A percentile compares a stretch with the other conserved stretches of the same genome.
These are phyloP conservation scores for Quercus robur DNA, from an alignment of 306 rosid genomes.

Conservation along the genomic window DNA sequence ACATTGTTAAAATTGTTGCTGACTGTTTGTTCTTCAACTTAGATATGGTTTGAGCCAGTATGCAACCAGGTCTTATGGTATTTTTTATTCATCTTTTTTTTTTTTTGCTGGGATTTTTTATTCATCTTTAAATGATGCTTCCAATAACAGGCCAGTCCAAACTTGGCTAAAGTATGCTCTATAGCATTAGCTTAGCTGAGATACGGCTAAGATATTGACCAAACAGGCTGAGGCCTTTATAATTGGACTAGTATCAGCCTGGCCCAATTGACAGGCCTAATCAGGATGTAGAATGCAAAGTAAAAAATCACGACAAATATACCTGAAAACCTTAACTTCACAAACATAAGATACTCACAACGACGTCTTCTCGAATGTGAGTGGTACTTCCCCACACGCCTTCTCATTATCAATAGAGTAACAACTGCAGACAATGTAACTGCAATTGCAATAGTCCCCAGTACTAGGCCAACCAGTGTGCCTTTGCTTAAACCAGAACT, in stretches of 20 bases:
- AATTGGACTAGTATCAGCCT: too few relatives aligned
- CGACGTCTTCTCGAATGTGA: conserved; percentile 48
- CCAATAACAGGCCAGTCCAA: neutral
- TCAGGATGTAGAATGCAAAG: too few relatives aligned
- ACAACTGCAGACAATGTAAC: conserved; percentile 57
- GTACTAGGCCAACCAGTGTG: conserved; percentile 61
- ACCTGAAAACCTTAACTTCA: too few relatives aligned
- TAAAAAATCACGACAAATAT: too few relatives aligned
- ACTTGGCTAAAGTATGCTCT: neutral
- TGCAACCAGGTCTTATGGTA: neutral
- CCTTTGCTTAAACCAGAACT: conserved; percentile 62
- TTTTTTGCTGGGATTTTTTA: too few relatives aligned
- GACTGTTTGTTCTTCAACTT: neutral
- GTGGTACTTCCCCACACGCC: conserved; percentile 25
- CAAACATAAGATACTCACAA: conserved; percentile 52
- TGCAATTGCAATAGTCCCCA: conserved; percentile 73
- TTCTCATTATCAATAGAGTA: conserved; percentile 58
- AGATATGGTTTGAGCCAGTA: neutral
- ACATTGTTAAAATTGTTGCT: too few relatives aligned
- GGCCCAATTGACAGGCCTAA: too few relatives aligned
- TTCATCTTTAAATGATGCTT: neutral
- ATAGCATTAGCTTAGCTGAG: neutral
- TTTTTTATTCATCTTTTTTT: neutral
- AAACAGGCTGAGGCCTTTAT: too few relatives aligned
- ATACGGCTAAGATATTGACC: too few relatives aligned